Conservation (phyloP, 2,329 filamentous ascomycete genomes). For the Cladophialophora bantiana region DNA sequence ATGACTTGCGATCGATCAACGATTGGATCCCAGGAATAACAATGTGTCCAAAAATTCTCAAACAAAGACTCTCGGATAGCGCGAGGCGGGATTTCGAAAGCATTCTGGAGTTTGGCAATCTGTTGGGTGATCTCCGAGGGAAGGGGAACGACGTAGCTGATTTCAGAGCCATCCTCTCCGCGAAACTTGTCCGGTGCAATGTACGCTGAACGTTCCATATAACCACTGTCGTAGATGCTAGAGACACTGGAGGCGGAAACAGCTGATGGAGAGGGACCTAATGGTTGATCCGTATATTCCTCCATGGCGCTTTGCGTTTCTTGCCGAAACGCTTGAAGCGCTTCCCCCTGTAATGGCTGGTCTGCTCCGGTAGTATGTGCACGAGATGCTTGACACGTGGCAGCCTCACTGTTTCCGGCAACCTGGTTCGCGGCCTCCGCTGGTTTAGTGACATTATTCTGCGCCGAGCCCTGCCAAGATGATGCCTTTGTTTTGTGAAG, state of each 20-base stretch:
- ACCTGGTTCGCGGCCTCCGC: not conserved
- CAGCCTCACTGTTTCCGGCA: no score
- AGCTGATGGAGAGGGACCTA: constrained; percentile 9
- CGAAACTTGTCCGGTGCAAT: constrained; percentile 14
- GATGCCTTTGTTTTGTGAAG: not conserved
- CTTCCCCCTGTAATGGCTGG: not conserved
- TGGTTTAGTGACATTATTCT: not conserved
- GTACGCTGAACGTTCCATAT: constrained; percentile 20
- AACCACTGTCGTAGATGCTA: constrained; percentile 12
- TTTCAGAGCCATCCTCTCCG: constrained; percentile 12
- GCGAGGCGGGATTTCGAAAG: constrained; percentile 3
- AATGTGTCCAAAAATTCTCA: constrained; percentile 50
- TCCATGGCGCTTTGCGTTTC: not conserved
- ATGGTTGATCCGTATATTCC: constrained; percentile 1
- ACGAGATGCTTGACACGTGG: no score
- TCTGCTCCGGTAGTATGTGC: no score
- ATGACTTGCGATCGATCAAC: constrained; percentile 42
- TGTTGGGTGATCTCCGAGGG: constrained; percentile 32
- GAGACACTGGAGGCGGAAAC: constrained; percentile 3
- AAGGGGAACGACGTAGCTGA: constrained; percentile 3
- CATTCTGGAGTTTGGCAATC: constrained; percentile 27
- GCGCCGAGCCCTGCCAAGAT: not conserved
- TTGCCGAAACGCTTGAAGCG: not conserved
- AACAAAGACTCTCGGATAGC: constrained; percentile 48
- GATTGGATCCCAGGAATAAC: constrained; percentile 52